phyloP scores from a whole-genome alignment of 257 asterid species.

The Solanum ossicruentum region DNA sequence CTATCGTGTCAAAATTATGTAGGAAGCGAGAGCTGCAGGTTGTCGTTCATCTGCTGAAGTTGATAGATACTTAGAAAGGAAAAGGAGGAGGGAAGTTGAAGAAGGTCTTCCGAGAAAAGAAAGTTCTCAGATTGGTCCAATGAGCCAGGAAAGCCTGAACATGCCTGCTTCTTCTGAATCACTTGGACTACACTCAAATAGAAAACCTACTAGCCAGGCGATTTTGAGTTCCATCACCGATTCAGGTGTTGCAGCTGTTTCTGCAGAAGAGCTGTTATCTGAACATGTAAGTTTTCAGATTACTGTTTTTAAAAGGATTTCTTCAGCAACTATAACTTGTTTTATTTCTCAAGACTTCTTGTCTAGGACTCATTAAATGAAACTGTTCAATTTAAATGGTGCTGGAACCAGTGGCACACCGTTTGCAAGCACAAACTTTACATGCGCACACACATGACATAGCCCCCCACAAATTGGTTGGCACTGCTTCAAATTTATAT shows the following conservation, averaged over 20 bases:
- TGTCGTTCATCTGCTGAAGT: slow-evolving; percentile 62
- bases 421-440: neutral
- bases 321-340: neutral
- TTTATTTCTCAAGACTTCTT: neutral
- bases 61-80: slow-evolving; percentile 50
- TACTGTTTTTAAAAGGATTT: neutral
- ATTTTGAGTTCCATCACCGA: slow-evolving; percentile 21
- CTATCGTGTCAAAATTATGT: slow-evolving; percentile 2
- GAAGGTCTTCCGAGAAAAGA: slow-evolving; percentile 33
- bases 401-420: neutral
- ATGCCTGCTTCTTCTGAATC: slow-evolving; percentile 45
- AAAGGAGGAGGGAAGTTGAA: slow-evolving; percentile 40
- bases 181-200: slow-evolving; percentile 34
- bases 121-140: slow-evolving; percentile 42
- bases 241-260: slow-evolving; percentile 21
- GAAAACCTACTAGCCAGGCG: slow-evolving; percentile 31
- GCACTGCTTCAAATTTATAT: too few relatives aligned
- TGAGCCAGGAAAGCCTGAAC: slow-evolving; percentile 34
- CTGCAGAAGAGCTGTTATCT: slow-evolving; percentile 44
- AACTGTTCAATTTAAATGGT: neutral
- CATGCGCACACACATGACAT: neutral
- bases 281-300: slow-evolving; percentile 43
- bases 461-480: neutral
- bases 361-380: neutral
- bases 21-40: slow-evolving; percentile 82